Evolutionary conservation across 148 eudicot genomes (phyloP).

Genomic region (Tetragonia tetragonoides): DNA sequence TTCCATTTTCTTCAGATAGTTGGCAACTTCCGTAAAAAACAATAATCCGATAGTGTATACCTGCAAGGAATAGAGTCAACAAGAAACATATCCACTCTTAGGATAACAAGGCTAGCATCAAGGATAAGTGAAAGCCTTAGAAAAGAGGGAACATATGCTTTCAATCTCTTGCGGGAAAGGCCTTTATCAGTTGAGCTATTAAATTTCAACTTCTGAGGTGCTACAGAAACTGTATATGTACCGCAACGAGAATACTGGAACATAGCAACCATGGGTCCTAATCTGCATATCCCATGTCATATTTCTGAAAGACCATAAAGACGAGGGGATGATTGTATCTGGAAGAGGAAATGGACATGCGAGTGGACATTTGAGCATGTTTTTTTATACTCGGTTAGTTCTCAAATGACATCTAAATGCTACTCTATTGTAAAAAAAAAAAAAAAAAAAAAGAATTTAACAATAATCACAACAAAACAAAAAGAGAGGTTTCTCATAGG

Average conservation of each 20-base stretch:
- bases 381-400: background rate
- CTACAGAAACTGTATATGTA: slow-evolving; percentile 69
- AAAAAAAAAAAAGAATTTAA: background rate
- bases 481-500: background rate
- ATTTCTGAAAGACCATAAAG: slow-evolving; percentile 2
- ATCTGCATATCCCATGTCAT: slow-evolving; percentile 44
- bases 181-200: slow-evolving; percentile 43
- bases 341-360: background rate
- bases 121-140: slow-evolving; percentile 31
- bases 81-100: no score
- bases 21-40: slow-evolving; percentile 58
- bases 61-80: slow-evolving; percentile 28
- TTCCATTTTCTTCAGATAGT: slow-evolving; percentile 50
- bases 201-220: slow-evolving; percentile 66
- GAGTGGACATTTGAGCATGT: slow-evolving; percentile 24
- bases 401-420: background rate
- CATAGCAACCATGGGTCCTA: slow-evolving; percentile 92
- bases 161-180: slow-evolving; percentile 53
- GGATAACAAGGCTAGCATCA: background rate
- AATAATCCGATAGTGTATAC: slow-evolving; percentile 51
- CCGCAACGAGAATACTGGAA: slow-evolving; percentile 68
- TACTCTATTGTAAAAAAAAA: background rate
- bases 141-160: slow-evolving; percentile 40
- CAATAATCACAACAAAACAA: background rate
- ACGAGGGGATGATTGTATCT: background rate